phyloP scores from a whole-genome alignment of 768 basidiomycete genomes.

The Agrocybe pediades region DNA sequence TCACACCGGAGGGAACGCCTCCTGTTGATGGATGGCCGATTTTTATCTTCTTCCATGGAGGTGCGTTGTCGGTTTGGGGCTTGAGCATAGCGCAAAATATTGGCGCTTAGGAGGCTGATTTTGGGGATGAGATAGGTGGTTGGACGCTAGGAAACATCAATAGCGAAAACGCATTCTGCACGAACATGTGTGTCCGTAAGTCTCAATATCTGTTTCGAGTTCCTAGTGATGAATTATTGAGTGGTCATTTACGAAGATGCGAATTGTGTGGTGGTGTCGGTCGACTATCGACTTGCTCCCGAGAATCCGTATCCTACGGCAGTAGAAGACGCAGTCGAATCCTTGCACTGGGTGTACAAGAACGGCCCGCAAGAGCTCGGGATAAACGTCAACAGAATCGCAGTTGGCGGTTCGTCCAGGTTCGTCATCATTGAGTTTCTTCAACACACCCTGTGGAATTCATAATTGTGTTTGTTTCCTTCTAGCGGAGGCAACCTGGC shows the following conservation, averaged over 20 bases:
- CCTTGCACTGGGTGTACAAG: constrained; percentile 59
- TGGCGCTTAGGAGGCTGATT: no score
- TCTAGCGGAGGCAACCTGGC: constrained; percentile 72
- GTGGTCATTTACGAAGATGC: constrained; percentile 41
- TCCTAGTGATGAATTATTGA: not conserved
- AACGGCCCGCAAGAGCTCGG: constrained; percentile 48
- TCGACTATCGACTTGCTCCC: constrained; percentile 74
- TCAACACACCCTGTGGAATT: not conserved
- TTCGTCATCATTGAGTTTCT: constrained; percentile 23
- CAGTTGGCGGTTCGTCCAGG: constrained; percentile 78
- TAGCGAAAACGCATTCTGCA: constrained; percentile 62
- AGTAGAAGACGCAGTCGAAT: constrained; percentile 69
- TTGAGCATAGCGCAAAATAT: no score
- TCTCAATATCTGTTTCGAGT: constrained; percentile 1
- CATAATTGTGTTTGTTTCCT: not conserved
- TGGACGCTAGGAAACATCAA: constrained; percentile 74
- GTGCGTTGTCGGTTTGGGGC: constrained; percentile 27
- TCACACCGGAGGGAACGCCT: constrained; percentile 55
- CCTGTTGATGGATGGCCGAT: constrained; percentile 69
- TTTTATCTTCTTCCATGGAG: constrained; percentile 76
- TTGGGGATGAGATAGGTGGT: constrained; percentile 51
- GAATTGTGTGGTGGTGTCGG: constrained; percentile 61
- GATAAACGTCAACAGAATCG: constrained; percentile 54
- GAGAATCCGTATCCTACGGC: constrained; percentile 73
- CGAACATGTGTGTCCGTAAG: constrained; percentile 60